Conservation (phyloP, 371 early-diverging fungal genomes). For the Mortierella sp. region DNA sequence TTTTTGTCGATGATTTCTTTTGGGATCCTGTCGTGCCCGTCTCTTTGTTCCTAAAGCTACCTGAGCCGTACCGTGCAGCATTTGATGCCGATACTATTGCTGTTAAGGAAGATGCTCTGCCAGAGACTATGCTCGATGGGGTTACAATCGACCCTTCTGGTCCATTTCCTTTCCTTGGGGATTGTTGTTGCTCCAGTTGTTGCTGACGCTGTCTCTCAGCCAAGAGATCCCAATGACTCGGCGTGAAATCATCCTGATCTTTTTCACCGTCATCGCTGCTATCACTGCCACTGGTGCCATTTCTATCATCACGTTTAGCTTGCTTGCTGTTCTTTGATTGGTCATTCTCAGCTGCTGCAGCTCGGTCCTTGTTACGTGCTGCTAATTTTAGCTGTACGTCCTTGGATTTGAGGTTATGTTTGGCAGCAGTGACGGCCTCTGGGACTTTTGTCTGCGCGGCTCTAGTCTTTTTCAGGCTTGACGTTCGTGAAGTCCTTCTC, state of each 20-base stretch:
- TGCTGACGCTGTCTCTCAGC: constrained; percentile 28
- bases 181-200: constrained; percentile 7
- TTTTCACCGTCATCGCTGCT: constrained; percentile 14
- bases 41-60: constrained; percentile 32
- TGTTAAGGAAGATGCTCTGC: constrained; percentile 18
- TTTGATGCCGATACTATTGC: constrained; percentile 41
- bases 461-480: constrained; percentile 5
- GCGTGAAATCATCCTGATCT: constrained; percentile 25
- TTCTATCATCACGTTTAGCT: not conserved
- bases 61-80: constrained; percentile 30
- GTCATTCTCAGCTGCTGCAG: not conserved
- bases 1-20: not conserved
- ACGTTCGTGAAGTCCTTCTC: constrained; percentile 3
- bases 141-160: not conserved
- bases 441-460: constrained; percentile 34
- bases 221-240: constrained; percentile 50
- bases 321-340: constrained; percentile 5
- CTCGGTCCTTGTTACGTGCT: constrained; percentile 14
- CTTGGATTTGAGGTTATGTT: constrained; percentile 41
- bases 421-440: constrained; percentile 43
- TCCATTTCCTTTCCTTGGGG: not conserved
- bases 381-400: constrained; percentile 27
- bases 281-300: constrained; percentile 7
- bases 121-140: constrained; percentile 1
- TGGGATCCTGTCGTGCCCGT: not conserved